Evolutionary conservation across 2,329 filamentous ascomycete genomes (phyloP).

Genomic region (Sordariomycetes sp.): DNA sequence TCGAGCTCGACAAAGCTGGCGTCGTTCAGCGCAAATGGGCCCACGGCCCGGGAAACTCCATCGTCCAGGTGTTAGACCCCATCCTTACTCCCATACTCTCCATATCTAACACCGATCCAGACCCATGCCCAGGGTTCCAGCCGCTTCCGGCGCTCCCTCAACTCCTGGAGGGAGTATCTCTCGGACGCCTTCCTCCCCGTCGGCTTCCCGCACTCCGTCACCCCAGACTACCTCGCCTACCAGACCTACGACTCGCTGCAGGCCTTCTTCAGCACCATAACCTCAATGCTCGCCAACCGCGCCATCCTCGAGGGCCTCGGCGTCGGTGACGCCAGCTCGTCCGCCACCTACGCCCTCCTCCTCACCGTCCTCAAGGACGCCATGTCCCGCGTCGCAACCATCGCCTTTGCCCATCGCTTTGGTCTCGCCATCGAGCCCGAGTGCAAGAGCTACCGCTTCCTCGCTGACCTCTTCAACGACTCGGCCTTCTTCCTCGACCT

Average conservation of each 20-base stretch:
- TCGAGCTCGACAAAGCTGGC: slow-evolving; percentile 23
- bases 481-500: slow-evolving; percentile 76
- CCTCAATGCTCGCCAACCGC: slow-evolving; percentile 64
- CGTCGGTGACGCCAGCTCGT: slow-evolving; percentile 67
- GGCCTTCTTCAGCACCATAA: slow-evolving; percentile 74
- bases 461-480: slow-evolving; percentile 84
- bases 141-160: slow-evolving; percentile 14
- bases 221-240: slow-evolving; percentile 68
- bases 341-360: slow-evolving; percentile 68
- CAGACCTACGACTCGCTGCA: slow-evolving; percentile 63
- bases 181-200: slow-evolving; percentile 67
- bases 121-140: slow-evolving; percentile 8
- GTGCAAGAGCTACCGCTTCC: slow-evolving; percentile 78
- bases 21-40: slow-evolving; percentile 20
- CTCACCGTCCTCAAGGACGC: slow-evolving; percentile 74
- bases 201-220: slow-evolving; percentile 81
- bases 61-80: slow-evolving; percentile 14
- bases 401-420: slow-evolving; percentile 71
- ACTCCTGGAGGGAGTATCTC: slow-evolving; percentile 28
- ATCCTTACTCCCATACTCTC: neutral
- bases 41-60: slow-evolving; percentile 14
- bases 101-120: neutral
- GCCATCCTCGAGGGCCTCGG: slow-evolving; percentile 72
- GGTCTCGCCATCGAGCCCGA: slow-evolving; percentile 78
- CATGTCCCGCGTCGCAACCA: slow-evolving; percentile 70